A percentile compares a stretch with the other conserved stretches of the same genome.
These are phyloP conservation scores for Gossypium arboreum DNA, from an alignment of 345 rosid species.

Conservation along the genomic window DNA sequence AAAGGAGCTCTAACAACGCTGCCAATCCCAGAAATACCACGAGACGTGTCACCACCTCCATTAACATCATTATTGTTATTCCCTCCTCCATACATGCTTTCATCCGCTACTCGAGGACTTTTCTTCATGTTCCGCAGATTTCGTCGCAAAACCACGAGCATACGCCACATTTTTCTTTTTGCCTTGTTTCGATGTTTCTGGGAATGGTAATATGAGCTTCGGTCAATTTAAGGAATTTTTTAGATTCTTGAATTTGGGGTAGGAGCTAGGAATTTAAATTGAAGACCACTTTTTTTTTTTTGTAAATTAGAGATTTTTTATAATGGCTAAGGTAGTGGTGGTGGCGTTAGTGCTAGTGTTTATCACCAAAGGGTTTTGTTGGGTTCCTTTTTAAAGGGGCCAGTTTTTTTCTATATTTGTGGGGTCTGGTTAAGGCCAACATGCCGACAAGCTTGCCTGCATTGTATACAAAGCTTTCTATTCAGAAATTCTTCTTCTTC, in stretches of 20 bases:
- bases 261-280: not conserved
- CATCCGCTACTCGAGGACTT: conserved; percentile 73
- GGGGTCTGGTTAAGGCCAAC: conserved; percentile 40
- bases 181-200: not conserved
- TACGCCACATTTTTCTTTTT: conserved; percentile 33
- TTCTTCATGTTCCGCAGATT: conserved; percentile 51
- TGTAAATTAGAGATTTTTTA: conserved; percentile 6
- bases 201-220: not conserved
- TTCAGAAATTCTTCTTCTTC: not conserved
- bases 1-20: conserved; percentile 44
- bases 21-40: conserved; percentile 33
- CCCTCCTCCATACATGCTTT: conserved; percentile 38
- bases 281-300: not conserved
- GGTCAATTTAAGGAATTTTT: conserved; percentile 10
- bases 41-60: conserved; percentile 19
- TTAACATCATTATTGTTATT: conserved; percentile 6
- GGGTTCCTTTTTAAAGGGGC: conserved; percentile 28
- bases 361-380: conserved; percentile 20
- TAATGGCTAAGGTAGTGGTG: conserved; percentile 34
- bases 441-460: conserved; percentile 39
- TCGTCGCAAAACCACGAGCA: conserved; percentile 35
- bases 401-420: conserved; percentile 17
- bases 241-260: not conserved
- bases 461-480: conserved; percentile 13
- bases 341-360: conserved; percentile 41